A percentile compares a stretch with the other conserved stretches of the same genome.
These are phyloP conservation scores for Leucocoprinus leucothites DNA, from an alignment of 768 basidiomycete species.

Conservation along the genomic window DNA sequence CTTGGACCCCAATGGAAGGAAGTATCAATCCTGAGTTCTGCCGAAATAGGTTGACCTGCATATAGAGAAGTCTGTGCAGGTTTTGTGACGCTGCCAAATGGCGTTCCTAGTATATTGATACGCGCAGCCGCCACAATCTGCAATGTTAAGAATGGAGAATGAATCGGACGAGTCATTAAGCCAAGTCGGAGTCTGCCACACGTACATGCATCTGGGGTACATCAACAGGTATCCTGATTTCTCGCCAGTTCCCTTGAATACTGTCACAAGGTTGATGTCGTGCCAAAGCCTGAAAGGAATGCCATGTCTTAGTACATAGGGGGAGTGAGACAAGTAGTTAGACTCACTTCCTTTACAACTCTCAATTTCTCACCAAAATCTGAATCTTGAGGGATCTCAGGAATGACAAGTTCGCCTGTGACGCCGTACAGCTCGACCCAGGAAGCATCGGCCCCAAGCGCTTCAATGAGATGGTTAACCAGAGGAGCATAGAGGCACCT, in stretches of 20 bases:
- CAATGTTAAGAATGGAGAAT: constrained; percentile 9
- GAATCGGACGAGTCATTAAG: constrained; percentile 7
- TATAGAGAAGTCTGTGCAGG: constrained; percentile 47
- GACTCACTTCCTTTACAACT: constrained; percentile 29
- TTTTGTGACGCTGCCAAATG: constrained; percentile 31
- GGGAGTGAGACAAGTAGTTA: neutral
- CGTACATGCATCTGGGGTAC: constrained; percentile 79
- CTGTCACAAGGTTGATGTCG: constrained; percentile 38
- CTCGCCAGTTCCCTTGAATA: constrained; percentile 57
- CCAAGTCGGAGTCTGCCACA: constrained; percentile 7
- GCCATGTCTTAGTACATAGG: neutral
- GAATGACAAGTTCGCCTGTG: constrained; percentile 68
- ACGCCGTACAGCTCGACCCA: constrained; percentile 73
- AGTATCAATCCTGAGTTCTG: constrained; percentile 61
- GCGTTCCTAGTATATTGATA: constrained; percentile 45
- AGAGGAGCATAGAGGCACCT: constrained; percentile 40
- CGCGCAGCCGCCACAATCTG: constrained; percentile 67
- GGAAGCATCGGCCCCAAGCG: constrained; percentile 55
- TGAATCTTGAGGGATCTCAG: constrained; percentile 30
- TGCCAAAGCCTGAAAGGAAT: constrained; percentile 34
- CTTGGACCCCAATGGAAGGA: constrained; percentile 75
- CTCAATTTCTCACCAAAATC: constrained; percentile 27
- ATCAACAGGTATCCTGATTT: constrained; percentile 82
- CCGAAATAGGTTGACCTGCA: constrained; percentile 85
- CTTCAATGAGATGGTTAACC: constrained; percentile 48